These are phyloP conservation scores for Thymus mandschuricus DNA, from an alignment of 257 asterid species.

Conservation along the genomic window DNA sequence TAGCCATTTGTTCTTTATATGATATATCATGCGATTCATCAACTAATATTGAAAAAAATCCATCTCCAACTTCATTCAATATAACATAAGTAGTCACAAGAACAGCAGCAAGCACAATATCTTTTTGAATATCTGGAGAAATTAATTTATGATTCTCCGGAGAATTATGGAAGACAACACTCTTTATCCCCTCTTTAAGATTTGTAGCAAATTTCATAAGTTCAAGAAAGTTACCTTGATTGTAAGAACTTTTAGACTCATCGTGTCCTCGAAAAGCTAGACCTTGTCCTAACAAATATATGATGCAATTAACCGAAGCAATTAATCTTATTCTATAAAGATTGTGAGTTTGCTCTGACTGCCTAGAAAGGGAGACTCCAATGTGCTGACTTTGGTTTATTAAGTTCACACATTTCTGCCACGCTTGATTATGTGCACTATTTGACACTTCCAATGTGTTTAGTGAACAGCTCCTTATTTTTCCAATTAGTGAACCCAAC, in stretches of 20 bases:
- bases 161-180: neutral
- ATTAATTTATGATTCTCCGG: neutral
- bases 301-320: neutral
- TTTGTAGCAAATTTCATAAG: neutral
- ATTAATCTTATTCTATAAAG: neutral
- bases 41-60: neutral
- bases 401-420: too few relatives aligned
- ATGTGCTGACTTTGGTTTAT: too few relatives aligned
- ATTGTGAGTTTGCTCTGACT: too few relatives aligned
- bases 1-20: neutral
- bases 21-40: conserved; percentile 4
- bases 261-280: neutral
- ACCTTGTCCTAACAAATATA: neutral
- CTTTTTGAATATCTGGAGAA: neutral
- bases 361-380: too few relatives aligned
- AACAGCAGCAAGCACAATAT: neutral
- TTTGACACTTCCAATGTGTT: too few relatives aligned
- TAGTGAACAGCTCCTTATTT: too few relatives aligned
- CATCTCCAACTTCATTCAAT: neutral
- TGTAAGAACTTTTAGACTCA: neutral
- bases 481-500: too few relatives aligned
- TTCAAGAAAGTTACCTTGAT: neutral
- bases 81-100: neutral
- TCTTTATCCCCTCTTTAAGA: neutral
- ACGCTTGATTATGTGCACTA: too few relatives aligned